Percentiles rank a stretch among this genome's conserved stretches.
These are phyloP conservation scores for Trypanosoma cruzi DNA, from an alignment of 208 protist species.

Conservation along the genomic window DNA sequence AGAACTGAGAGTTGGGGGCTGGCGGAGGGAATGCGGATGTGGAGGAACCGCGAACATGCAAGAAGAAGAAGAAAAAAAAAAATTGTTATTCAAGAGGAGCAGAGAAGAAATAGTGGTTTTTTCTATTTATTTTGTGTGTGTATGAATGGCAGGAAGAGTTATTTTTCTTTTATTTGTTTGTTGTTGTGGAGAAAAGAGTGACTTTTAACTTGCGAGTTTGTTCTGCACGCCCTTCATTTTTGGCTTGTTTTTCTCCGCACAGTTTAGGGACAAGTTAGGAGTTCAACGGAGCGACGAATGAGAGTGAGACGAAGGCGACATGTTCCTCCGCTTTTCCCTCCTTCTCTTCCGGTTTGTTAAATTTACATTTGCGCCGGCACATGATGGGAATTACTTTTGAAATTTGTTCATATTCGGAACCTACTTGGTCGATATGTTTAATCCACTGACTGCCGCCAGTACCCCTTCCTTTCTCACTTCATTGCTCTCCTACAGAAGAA, in stretches of 20 bases:
- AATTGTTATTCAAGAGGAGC: neutral
- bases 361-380: neutral
- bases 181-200: neutral
- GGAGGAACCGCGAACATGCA: neutral
- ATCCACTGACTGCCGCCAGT: neutral
- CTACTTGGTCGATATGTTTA: slow-evolving; percentile 8
- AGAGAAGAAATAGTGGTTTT: neutral
- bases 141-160: neutral
- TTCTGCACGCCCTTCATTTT: neutral
- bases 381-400: slow-evolving; percentile 36
- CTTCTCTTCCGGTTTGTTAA: neutral
- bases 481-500: neutral
- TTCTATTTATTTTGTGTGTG: neutral
- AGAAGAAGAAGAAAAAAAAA: neutral
- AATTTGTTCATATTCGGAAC: slow-evolving; percentile 84
- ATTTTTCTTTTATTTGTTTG: too few species aligned
- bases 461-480: neutral
- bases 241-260: neutral
- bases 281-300: neutral
- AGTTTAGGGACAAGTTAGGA: neutral
- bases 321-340: neutral
- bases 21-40: neutral
- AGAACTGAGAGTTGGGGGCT: slow-evolving; percentile 11
- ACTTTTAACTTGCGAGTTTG: neutral
- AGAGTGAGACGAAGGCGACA: neutral